Conservation (phyloP, 148 eudicot genomes). For the Chenopodium berlandieri region DNA sequence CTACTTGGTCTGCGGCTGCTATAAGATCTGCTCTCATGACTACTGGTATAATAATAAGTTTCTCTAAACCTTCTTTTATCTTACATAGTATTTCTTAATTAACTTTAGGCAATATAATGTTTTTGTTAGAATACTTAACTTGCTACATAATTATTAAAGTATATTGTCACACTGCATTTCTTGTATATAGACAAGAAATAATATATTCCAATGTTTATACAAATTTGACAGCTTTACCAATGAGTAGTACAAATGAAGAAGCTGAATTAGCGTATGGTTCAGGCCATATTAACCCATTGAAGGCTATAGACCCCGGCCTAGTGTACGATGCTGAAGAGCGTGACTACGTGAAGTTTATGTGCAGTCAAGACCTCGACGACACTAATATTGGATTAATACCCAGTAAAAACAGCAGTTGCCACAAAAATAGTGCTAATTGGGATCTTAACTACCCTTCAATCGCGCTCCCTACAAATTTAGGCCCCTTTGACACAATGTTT, state of each 20-base stretch:
- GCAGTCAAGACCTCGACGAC: conserved; percentile 28
- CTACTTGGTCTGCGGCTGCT: conserved; percentile 41
- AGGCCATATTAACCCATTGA: conserved; percentile 35
- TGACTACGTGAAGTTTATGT: conserved; percentile 38
- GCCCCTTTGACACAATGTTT: conserved; percentile 23
- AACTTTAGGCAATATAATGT: no score
- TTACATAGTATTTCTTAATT: no score
- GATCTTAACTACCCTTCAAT: conserved; percentile 45
- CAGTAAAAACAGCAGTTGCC: conserved; percentile 18
- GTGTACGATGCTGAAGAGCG: conserved; percentile 27
- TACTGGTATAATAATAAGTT: conserved; percentile 22
- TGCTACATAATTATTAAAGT: no score
- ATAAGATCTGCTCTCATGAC: conserved; percentile 49
- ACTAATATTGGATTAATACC: conserved; percentile 18
- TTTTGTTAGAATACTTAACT: no score
- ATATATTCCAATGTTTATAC: not conserved
- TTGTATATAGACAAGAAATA: no score
- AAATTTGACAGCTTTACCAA: conserved; percentile 28
- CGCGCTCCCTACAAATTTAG: conserved; percentile 12
- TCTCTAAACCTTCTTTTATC: not conserved
- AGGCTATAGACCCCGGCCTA: conserved; percentile 35
- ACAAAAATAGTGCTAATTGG: not conserved
- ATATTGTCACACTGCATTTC: no score
- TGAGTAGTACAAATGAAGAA: conserved; percentile 25
- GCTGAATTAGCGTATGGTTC: conserved; percentile 39